phyloP scores from a whole-genome alignment of 371 early-diverging fungal species.

The Syncephalastrum monosporum region DNA sequence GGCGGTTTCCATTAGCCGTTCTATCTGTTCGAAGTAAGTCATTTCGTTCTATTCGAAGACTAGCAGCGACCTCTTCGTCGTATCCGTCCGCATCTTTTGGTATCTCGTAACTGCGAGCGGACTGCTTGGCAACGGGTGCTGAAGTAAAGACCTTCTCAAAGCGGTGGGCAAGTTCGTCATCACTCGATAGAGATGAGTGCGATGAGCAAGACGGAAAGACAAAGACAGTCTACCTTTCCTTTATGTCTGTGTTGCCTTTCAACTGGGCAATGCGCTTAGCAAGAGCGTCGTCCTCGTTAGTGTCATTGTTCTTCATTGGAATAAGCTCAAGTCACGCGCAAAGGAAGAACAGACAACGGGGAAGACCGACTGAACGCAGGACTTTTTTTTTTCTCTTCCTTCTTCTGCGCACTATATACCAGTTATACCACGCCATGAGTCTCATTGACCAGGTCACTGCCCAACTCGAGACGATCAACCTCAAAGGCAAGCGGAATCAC shows the following conservation, averaged over 20 bases:
- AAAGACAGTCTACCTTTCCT: too few relatives aligned
- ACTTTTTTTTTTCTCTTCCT: too few relatives aligned
- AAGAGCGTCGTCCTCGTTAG: slow-evolving; percentile 2
- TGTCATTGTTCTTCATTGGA: too few relatives aligned
- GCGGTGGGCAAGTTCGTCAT: slow-evolving; percentile 27
- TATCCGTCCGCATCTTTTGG: slow-evolving; percentile 19
- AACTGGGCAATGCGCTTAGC: slow-evolving; percentile 10
- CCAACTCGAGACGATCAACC: not conserved
- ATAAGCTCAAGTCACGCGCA: too few relatives aligned
- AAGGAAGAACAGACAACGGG: too few relatives aligned
- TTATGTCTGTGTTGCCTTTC: not conserved
- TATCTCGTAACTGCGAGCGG: slow-evolving; percentile 16
- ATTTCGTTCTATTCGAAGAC: not conserved
- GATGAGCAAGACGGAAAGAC: too few relatives aligned
- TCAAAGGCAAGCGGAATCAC: not conserved
- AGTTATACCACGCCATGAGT: not conserved
- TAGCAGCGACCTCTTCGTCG: not conserved
- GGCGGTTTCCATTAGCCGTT: slow-evolving; percentile 11
- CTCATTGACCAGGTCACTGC: slow-evolving; percentile 1
- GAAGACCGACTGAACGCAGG: too few relatives aligned
- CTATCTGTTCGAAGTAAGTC: not conserved
- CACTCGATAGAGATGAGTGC: not conserved
- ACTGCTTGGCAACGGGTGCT: slow-evolving; percentile 17
- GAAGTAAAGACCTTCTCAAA: slow-evolving; percentile 31
- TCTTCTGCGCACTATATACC: too few relatives aligned